Base-by-base conservation (phyloP, 73 alveolate species). In the Tetrahymena elliotti region DNA sequence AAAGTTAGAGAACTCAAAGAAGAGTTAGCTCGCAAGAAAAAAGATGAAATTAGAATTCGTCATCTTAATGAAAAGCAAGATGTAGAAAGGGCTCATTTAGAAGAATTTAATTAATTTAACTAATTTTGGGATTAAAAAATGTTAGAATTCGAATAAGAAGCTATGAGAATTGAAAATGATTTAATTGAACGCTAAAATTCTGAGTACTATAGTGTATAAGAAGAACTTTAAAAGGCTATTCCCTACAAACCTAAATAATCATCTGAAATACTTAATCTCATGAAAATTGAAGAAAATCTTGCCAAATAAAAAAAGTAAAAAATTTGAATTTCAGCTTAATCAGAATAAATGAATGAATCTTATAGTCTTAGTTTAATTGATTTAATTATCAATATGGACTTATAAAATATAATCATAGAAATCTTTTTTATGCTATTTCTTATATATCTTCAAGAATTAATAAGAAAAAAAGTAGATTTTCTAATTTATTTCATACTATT, bases 261-360 rank as follows among this genome's bases (percentile, higher is more conserved):
- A 31, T 53, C 95, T 53, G 98, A 96, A 83, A 53, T 96, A 15
- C 95, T 96, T 35, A 96, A 96, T 93, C 94, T 96, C 88, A 92
- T 54, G n/a, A 96, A 96, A 96, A 95, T 96, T 52, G 97, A 96
- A 95, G 97, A 96, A 96, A 84, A 94, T 27, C 95, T 96, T 18
- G 96, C 96, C 15, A 96, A 95, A 93, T 47, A 93, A 95, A 94
- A 96, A 40, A 93, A 95, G 96, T 94, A 94, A 68, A 7, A n/a
- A 34, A 36, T 16, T 35, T 47, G 6, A 41, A 84, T 34, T 94
- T 1, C 13, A 34, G 35, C 35, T 7, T 18, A n/a, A 53, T 15
- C 84, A 8, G 20, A 53, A 53, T 3, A 53, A 53, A 2, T 31
- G 2, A 47, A 47, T 3, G 31, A 18, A 18, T 18, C 20, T 15